Percentiles rank a stretch among this genome's conserved stretches.
phyloP scores from a whole-genome alignment of 768 basidiomycete species.

The Leccinum subtestaceum region DNA sequence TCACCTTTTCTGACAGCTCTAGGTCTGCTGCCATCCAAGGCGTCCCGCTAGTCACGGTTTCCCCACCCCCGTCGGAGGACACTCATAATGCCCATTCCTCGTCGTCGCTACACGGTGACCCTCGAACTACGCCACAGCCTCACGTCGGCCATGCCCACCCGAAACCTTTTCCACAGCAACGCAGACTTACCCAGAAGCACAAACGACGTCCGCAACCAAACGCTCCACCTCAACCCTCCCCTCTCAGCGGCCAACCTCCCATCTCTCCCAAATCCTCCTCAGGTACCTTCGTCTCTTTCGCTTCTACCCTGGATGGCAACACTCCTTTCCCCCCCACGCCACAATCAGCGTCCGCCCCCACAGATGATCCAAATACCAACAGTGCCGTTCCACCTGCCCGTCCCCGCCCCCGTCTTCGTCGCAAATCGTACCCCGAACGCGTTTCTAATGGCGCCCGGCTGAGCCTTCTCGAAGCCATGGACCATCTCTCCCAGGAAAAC shows the following conservation, averaged over 20 bases:
- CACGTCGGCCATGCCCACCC: not conserved
- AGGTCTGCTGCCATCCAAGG: not conserved
- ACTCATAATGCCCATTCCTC: not conserved
- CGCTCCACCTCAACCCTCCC: conserved; percentile 16
- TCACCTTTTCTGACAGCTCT: conserved; percentile 14
- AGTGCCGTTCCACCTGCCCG: conserved; percentile 4
- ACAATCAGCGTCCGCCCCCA: not conserved
- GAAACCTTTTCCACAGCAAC: conserved; percentile 5
- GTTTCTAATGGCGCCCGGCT: conserved; percentile 20
- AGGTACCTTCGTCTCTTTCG: conserved; percentile 25
- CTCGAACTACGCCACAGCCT: conserved; percentile 5
- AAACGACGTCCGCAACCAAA: conserved; percentile 18
- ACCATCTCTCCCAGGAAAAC: conserved; percentile 24
- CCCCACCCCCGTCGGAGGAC: conserved; percentile 11
- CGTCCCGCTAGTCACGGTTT: conserved; percentile 16
- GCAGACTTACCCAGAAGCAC: conserved; percentile 6
- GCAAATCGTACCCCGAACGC: conserved; percentile 27
- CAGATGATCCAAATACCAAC: not conserved
- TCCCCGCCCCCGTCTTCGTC: conserved; percentile 14
- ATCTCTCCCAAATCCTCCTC: conserved; percentile 30
- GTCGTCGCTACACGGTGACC: not conserved
- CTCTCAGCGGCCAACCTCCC: conserved; percentile 8
- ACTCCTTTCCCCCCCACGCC: not conserved
- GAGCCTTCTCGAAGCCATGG: conserved; percentile 30
- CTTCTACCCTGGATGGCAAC: conserved; percentile 20